Percentiles rank a stretch among this genome's conserved stretches.
Conservation (phyloP, 139 green algal species). For the Chlamydomonas sp. region DNA sequence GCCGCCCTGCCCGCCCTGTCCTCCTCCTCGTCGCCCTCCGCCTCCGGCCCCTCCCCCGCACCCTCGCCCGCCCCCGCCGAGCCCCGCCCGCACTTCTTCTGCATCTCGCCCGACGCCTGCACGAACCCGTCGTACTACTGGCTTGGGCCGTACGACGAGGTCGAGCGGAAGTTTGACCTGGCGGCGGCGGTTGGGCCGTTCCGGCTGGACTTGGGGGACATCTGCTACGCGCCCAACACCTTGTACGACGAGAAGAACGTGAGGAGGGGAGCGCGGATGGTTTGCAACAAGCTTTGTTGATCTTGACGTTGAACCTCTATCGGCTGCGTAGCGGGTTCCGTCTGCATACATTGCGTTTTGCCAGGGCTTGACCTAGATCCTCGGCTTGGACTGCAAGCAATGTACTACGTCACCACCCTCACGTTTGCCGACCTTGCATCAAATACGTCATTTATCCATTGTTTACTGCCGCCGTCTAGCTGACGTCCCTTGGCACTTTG, state of each 20-base stretch:
- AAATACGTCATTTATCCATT: no score
- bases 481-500: not conserved
- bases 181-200: slow-evolving; percentile 47
- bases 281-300: not conserved
- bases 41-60: not conserved
- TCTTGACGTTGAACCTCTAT: no score
- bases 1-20: not conserved
- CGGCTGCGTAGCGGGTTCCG: not conserved
- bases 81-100: slow-evolving; percentile 47
- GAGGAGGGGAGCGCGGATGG: not conserved
- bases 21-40: no score
- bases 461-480: no score
- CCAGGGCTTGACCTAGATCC: no score
- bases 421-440: no score
- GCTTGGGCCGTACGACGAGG: slow-evolving; percentile 42
- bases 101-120: slow-evolving; percentile 63
- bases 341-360: not conserved
- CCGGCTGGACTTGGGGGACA: slow-evolving; percentile 70
- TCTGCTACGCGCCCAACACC: slow-evolving; percentile 75
- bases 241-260: slow-evolving; percentile 43
- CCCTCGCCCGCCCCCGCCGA: no score
- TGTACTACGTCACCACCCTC: no score
- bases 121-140: slow-evolving; percentile 74
- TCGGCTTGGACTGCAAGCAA: no score
- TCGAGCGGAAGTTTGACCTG: slow-evolving; percentile 26